Evolutionary conservation across 805 yeast species (phyloP).

Genomic region (Millerozyma acaciae): DNA sequence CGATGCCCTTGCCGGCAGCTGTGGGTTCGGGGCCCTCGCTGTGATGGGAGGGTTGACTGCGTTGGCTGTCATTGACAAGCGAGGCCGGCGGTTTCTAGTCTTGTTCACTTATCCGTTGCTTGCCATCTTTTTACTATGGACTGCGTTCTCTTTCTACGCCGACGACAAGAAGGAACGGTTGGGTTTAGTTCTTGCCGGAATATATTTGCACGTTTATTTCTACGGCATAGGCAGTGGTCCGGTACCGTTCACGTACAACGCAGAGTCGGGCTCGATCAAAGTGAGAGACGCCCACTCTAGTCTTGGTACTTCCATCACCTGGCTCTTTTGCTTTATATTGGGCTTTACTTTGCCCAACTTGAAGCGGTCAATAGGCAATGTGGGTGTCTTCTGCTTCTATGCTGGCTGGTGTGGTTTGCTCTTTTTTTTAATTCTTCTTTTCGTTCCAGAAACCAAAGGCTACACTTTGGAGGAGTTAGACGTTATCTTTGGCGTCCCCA

Average conservation of each 20-base stretch:
- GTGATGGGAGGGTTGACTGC: constrained; percentile 18
- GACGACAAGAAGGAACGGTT: constrained; percentile 13
- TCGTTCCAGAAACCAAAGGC: constrained; percentile 9
- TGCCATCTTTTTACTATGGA: constrained; percentile 20
- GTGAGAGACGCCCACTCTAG: constrained; percentile 23
- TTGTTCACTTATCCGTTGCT: constrained; percentile 22
- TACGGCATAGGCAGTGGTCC: constrained; percentile 25
- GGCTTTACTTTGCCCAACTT: constrained; percentile 24
- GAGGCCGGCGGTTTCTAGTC: constrained; percentile 22
- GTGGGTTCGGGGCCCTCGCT: constrained; percentile 12
- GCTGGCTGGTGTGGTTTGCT: constrained; percentile 25
- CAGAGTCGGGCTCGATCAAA: constrained; percentile 22
- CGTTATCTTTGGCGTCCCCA: constrained; percentile 6
- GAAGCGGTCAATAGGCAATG: constrained; percentile 19
- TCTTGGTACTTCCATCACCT: constrained; percentile 23
- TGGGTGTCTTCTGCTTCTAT: constrained; percentile 24
- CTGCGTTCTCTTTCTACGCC: constrained; percentile 22
- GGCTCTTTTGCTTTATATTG: constrained; percentile 24
- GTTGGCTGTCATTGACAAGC: constrained; percentile 20
- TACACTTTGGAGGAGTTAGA: constrained; percentile 7
- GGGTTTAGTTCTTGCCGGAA: constrained; percentile 19
- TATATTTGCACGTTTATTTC: constrained; percentile 18
- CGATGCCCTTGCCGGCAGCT: constrained; percentile 11
- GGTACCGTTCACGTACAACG: constrained; percentile 24
- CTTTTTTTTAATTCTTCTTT: constrained; percentile 18